Percentiles rank a stretch among this genome's conserved stretches.
Conservation (phyloP, 345 rosid species). For the Stellera chamaejasme region DNA sequence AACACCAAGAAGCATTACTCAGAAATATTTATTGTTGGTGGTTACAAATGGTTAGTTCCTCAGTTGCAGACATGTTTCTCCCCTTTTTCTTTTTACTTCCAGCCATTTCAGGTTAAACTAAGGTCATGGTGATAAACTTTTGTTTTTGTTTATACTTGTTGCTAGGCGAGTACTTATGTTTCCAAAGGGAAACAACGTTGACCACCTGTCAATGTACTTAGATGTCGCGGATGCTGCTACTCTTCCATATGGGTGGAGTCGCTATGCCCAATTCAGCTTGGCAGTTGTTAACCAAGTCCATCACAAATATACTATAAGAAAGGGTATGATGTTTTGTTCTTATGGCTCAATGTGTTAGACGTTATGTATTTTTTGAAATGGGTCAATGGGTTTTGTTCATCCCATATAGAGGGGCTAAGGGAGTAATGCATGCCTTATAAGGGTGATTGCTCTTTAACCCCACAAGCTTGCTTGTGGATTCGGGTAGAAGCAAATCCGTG, state of each 20-base stretch:
- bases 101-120: background rate
- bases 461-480: no score
- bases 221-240: conserved; percentile 37
- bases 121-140: background rate
- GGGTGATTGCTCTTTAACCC: no score
- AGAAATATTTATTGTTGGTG: conserved; percentile 33
- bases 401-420: no score
- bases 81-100: background rate
- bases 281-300: conserved; percentile 33
- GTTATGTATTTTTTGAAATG: no score
- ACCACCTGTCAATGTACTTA: conserved; percentile 31
- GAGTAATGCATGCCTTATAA: no score
- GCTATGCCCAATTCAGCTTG: conserved; percentile 33
- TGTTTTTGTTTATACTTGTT: background rate
- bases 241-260: conserved; percentile 43
- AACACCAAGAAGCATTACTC: conserved; percentile 34
- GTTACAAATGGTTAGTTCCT: conserved; percentile 30
- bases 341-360: no score
- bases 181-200: conserved; percentile 40
- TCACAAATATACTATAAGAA: conserved; percentile 22
- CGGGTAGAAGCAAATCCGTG: no score
- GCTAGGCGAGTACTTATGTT: conserved; percentile 40
- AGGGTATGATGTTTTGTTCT: conserved; percentile 17
- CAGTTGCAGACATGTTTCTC: background rate
- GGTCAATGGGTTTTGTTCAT: no score